Percentiles rank a stretch among this genome's conserved stretches.
phyloP scores from a whole-genome alignment of 306 rosid genomes.

The Cucurbita argyrosperma region DNA sequence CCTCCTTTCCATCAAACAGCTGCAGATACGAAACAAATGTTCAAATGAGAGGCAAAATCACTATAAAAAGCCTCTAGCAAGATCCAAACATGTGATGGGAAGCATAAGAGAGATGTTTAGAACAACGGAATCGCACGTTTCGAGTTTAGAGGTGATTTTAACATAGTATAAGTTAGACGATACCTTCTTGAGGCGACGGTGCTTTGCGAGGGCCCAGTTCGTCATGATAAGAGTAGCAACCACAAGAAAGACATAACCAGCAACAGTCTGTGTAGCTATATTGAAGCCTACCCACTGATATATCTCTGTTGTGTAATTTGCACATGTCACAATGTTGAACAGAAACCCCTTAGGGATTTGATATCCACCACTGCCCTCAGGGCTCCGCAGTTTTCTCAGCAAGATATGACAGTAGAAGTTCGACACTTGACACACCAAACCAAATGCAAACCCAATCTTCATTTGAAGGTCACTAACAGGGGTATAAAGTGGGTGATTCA shows the following conservation, averaged over 20 bases:
- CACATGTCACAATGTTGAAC: constrained; percentile 88
- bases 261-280: constrained; percentile 81
- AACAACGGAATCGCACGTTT: background rate
- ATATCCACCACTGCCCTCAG: constrained; percentile 78
- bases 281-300: constrained; percentile 99
- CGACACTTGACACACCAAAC: constrained; percentile 50
- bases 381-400: constrained; percentile 64
- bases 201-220: constrained; percentile 96
- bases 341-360: constrained; percentile 87
- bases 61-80: background rate
- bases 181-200: constrained; percentile 90
- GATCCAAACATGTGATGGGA: background rate
- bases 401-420: constrained; percentile 82
- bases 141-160: background rate
- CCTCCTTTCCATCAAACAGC: constrained; percentile 93
- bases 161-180: background rate
- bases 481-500: constrained; percentile 81
- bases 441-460: constrained; percentile 83
- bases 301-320: constrained; percentile 91
- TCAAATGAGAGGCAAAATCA: background rate
- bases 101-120: background rate
- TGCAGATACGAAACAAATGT: constrained; percentile 16
- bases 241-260: constrained; percentile 56
- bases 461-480: constrained; percentile 78
- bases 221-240: constrained; percentile 84